Conservation (phyloP, 306 rosid species). For the Castanospermum australe region DNA sequence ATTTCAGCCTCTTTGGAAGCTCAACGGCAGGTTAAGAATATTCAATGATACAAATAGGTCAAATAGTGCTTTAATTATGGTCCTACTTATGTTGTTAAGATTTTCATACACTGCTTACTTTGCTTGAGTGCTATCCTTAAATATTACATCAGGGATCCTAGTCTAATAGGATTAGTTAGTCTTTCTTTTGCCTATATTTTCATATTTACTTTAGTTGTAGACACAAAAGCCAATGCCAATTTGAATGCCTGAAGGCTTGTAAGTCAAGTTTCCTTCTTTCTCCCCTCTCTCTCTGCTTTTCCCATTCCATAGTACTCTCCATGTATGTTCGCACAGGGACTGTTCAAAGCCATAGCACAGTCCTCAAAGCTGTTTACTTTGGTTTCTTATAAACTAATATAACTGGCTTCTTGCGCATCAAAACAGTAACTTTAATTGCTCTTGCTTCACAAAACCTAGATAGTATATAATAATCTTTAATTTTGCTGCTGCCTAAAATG, state of each 20-base stretch:
- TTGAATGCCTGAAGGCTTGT: neutral
- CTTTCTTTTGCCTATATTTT: neutral
- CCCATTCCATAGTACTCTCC: neutral
- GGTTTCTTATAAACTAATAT: neutral
- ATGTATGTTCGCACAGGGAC: neutral
- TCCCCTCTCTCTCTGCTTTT: neutral
- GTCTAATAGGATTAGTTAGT: neutral
- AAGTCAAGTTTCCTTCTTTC: neutral
- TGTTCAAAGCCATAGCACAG: neutral
- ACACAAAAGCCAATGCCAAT: neutral
- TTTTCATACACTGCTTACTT: neutral
- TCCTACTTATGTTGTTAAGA: neutral
- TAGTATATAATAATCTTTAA: neutral
- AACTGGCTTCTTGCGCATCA: neutral
- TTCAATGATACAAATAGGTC: neutral
- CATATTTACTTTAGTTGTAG: neutral
- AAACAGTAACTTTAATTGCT: neutral
- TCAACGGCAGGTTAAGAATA: neutral
- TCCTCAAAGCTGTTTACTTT: neutral
- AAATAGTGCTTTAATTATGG: neutral
- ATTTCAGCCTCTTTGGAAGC: slow-evolving; percentile 9
- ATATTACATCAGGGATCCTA: neutral
- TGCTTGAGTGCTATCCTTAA: neutral
- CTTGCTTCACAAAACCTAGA: neutral
- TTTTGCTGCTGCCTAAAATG: neutral